Evolutionary conservation across 1,284 basidiomycete species (phyloP).

Genomic region (Ustilago cynodontis): DNA sequence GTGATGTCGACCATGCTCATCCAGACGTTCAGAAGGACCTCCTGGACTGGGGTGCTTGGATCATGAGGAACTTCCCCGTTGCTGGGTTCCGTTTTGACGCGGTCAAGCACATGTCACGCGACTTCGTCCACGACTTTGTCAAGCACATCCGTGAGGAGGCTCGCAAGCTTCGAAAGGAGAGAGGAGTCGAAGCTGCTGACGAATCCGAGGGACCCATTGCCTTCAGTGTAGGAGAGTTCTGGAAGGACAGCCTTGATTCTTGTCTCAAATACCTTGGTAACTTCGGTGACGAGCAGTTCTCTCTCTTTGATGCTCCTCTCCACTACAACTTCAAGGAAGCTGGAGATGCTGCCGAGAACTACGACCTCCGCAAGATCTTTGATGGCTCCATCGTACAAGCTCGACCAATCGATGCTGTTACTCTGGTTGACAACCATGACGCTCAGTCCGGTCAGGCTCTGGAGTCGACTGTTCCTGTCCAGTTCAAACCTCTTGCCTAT

Average conservation of each 20-base stretch:
- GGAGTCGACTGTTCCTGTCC: conserved; percentile 73
- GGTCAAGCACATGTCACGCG: conserved; percentile 64
- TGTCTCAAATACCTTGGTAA: conserved; percentile 68
- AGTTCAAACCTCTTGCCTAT: conserved; percentile 78
- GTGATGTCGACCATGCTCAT: conserved; percentile 82
- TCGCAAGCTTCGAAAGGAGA: conserved; percentile 47
- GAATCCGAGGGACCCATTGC: conserved; percentile 58
- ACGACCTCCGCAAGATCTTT: conserved; percentile 74
- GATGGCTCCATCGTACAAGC: conserved; percentile 75
- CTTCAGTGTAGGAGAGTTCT: conserved; percentile 64
- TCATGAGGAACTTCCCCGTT: conserved; percentile 59
- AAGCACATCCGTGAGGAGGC: conserved; percentile 72
- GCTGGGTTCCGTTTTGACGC: conserved; percentile 66
- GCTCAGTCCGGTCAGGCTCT: conserved; percentile 72
- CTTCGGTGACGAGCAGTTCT: conserved; percentile 73
- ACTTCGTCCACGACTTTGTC: conserved; percentile 74
- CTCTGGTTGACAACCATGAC: conserved; percentile 74
- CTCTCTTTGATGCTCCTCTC: conserved; percentile 75
- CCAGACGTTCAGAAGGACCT: conserved; percentile 76
- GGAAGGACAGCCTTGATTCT: conserved; percentile 53
- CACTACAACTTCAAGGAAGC: conserved; percentile 76
- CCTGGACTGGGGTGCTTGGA: conserved; percentile 76
- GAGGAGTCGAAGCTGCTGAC: conserved; percentile 44
- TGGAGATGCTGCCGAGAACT: conserved; percentile 72
- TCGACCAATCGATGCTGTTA: conserved; percentile 75